phyloP scores from a whole-genome alignment of 2,329 filamentous ascomycete species.

The Colletotrichum plurivorum region DNA sequence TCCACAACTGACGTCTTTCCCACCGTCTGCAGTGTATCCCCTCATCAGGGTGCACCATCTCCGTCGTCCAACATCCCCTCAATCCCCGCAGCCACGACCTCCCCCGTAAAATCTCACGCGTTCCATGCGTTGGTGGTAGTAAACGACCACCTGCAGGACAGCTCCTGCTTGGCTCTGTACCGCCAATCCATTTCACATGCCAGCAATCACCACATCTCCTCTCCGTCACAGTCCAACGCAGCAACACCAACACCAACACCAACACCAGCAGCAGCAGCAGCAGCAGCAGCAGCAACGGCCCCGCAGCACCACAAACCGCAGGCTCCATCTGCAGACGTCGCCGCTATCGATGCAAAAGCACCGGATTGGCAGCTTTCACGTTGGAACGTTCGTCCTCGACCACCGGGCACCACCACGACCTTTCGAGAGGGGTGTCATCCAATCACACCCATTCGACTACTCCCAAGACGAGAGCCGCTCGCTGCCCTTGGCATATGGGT shows the following conservation, averaged over 20 bases:
- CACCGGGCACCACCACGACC: slow-evolving; percentile 1
- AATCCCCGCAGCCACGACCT: too few relatives aligned
- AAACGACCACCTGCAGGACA: not conserved
- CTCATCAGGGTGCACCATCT: too few relatives aligned
- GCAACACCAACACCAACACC: too few relatives aligned
- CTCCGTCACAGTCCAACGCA: not conserved
- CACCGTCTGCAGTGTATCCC: too few relatives aligned
- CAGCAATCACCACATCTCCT: not conserved
- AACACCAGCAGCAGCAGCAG: not conserved
- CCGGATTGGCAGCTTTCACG: slow-evolving; percentile 21
- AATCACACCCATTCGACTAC: not conserved
- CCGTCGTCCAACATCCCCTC: too few relatives aligned
- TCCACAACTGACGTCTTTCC: too few relatives aligned
- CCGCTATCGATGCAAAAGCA: slow-evolving; percentile 28
- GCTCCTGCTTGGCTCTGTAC: not conserved
- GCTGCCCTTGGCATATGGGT: slow-evolving; percentile 10
- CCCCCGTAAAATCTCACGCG: too few relatives aligned
- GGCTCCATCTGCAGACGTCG: too few relatives aligned
- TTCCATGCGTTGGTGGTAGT: too few relatives aligned
- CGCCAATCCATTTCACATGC: not conserved
- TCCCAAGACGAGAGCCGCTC: slow-evolving; percentile 2
- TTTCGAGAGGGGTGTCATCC: slow-evolving; percentile 23
- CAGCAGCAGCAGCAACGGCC: not conserved
- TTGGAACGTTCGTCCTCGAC: too few relatives aligned
- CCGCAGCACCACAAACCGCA: slow-evolving; percentile 7